Evolutionary conservation across 2,329 filamentous ascomycete genomes (phyloP), one percentile per base, ranked within the genome.

Genomic region (Mollisia scopiformis): DNA sequence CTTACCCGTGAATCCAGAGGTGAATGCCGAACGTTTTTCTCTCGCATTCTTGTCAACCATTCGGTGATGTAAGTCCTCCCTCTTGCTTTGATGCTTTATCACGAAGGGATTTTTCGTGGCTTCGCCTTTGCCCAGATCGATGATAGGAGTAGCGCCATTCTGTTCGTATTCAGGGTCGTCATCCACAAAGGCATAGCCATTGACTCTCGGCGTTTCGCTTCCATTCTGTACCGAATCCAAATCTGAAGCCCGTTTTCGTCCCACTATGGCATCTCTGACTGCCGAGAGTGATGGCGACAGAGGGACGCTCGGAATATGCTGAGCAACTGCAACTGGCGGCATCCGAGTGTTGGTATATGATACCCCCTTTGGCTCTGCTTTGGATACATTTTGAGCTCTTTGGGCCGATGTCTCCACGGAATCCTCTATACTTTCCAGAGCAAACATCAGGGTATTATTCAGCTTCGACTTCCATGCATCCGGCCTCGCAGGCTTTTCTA

Each of bases 141-240:
- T 81, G 63, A 78, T 65, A n/a, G 79, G 76, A 49, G 73, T 63
- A n/a, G 71, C 43, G 1, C 71, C 68, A 16, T 79, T 78, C 8
- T 75, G 68, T 54, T 81, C 80, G 55, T 80, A 70, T 16, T 82
- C 82, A 0, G 85, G 84, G 41, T 90, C 90, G 59, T 96, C 92
- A 68, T 97, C 93, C 35, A 99, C 93, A 75, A 97, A 98, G 0
- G 92, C 86, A 74, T 97, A 99, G 1, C 95, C 95, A 65, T 96
- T 96, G 0, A 98, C 91, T 2, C 92, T 84, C 0, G 94, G 95
- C 0, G 94, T 98, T 75, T 96, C 93, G 1, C 81, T 80, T 62
- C 80, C 84, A 2, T 82, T 82, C 10, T 79, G 74, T 4, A 75
- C 79, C 6, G 85, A 85, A 66, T 92, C 88, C 13, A 86, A 85